phyloP scores from a whole-genome alignment of 768 basidiomycete genomes.

The Podaxis carcinomalis region DNA sequence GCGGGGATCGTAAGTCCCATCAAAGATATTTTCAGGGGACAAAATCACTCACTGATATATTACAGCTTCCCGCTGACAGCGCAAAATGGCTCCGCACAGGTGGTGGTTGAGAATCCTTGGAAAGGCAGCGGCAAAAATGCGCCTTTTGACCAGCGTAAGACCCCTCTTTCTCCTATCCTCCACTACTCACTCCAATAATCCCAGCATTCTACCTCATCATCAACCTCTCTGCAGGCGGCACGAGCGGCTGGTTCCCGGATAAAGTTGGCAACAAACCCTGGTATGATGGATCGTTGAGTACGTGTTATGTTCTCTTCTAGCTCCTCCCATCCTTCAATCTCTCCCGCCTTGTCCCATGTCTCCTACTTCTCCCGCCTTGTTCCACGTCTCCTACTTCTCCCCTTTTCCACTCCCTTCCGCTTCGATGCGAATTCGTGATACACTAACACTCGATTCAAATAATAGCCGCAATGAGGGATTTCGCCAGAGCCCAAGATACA shows the following conservation, averaged over 20 bases:
- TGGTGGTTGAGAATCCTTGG: constrained; percentile 67
- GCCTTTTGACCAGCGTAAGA: constrained; percentile 77
- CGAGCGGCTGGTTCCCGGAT: constrained; percentile 89
- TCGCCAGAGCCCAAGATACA: constrained; percentile 50
- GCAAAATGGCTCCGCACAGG: constrained; percentile 50
- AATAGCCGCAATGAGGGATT: constrained; percentile 65
- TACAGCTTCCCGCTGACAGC: constrained; percentile 58
- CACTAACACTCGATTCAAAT: not conserved
- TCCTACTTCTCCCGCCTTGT: not conserved
- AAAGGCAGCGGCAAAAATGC: constrained; percentile 50
- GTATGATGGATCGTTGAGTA: constrained; percentile 58
- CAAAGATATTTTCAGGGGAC: not conserved
- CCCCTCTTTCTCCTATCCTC: not conserved
- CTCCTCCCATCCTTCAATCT: not conserved
- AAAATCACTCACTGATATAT: no score
- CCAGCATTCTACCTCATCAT: constrained; percentile 76
- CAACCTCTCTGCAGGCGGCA: constrained; percentile 75
- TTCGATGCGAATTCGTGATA: not conserved
- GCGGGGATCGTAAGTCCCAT: constrained; percentile 35
- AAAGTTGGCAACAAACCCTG: constrained; percentile 70
- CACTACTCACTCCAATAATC: constrained; percentile 17
- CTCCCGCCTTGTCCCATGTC: not conserved
- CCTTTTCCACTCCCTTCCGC: not conserved
- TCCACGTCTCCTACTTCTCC: not conserved
- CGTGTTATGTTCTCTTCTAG: constrained; percentile 16